These are phyloP conservation scores for Pichia sp. DNA, from an alignment of 1,139 yeast species.

Conservation along the genomic window DNA sequence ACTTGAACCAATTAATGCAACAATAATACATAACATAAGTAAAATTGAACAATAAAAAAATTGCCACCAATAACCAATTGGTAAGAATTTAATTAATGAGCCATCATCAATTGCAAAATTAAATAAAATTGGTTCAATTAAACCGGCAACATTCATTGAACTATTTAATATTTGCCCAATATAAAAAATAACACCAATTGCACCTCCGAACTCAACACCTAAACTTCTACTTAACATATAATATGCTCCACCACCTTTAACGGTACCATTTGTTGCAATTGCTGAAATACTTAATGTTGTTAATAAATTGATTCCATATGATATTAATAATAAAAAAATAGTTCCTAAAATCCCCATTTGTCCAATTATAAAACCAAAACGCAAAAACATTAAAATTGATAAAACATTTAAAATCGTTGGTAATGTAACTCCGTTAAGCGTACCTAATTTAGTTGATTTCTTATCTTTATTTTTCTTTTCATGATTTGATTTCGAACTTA, in stretches of 20 bases:
- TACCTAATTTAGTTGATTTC: slow-evolving; percentile 45
- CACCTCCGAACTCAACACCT: slow-evolving; percentile 83
- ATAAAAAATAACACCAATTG: slow-evolving; percentile 71
- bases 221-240: slow-evolving; percentile 74
- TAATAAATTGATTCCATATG: slow-evolving; percentile 59
- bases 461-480: neutral
- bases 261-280: slow-evolving; percentile 77
- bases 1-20: slow-evolving; percentile 78
- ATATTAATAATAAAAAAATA: slow-evolving; percentile 47
- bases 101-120: slow-evolving; percentile 61
- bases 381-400: slow-evolving; percentile 73
- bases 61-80: slow-evolving; percentile 53
- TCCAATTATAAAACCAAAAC: slow-evolving; percentile 75
- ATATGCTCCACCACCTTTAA: slow-evolving; percentile 80
- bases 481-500: neutral
- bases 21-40: slow-evolving; percentile 63
- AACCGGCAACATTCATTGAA: slow-evolving; percentile 74
- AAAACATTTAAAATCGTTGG: slow-evolving; percentile 72
- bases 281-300: slow-evolving; percentile 74
- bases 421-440: slow-evolving; percentile 71
- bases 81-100: slow-evolving; percentile 44
- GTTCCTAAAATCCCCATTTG: slow-evolving; percentile 72
- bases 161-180: slow-evolving; percentile 72
- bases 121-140: slow-evolving; percentile 64
- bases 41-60: slow-evolving; percentile 45